Evolutionary conservation across 768 basidiomycete species (phyloP).

Genomic region (Leccinum variicolor): DNA sequence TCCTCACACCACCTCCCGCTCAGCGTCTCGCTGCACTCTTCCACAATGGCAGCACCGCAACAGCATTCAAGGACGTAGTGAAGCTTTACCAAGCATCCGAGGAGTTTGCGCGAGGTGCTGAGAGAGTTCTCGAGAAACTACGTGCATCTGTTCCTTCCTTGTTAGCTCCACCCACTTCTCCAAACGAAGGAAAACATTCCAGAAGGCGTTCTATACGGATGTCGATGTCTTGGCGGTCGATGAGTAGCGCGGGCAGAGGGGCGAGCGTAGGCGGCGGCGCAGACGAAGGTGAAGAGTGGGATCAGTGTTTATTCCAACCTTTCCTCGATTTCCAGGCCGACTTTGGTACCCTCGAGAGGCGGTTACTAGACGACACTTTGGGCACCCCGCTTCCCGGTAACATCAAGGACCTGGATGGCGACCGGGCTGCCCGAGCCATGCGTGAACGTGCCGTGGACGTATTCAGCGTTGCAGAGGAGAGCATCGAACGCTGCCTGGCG

Average conservation of each 20-base stretch:
- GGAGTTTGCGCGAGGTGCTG: conserved; percentile 71
- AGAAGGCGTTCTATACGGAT: conserved; percentile 59
- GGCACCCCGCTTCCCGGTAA: conserved; percentile 40
- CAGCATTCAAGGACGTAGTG: conserved; percentile 69
- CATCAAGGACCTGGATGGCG: conserved; percentile 26
- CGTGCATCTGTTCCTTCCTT: conserved; percentile 34
- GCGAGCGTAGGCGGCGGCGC: conserved; percentile 6
- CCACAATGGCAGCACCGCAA: conserved; percentile 55
- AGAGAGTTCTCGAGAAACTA: conserved; percentile 77
- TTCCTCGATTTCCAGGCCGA: conserved; percentile 90
- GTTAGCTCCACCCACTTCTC: conserved; percentile 20
- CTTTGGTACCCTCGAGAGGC: conserved; percentile 75
- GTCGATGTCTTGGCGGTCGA: conserved; percentile 61
- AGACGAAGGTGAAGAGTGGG: conserved; percentile 62
- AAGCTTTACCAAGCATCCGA: conserved; percentile 70
- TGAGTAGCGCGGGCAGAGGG: conserved; percentile 20
- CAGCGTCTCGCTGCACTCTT: conserved; percentile 73
- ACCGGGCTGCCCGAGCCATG: conserved; percentile 56
- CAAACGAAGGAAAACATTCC: conserved; percentile 28
- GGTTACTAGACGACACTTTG: conserved; percentile 59
- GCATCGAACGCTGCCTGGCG: conserved; percentile 63
- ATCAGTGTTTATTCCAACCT: conserved; percentile 88
- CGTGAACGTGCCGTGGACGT: conserved; percentile 74
- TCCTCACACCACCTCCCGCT: conserved; percentile 76
- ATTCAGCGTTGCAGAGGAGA: conserved; percentile 77